Evolutionary conservation across 352 stramenopile species (phyloP), one percentile per base, ranked within the genome.

Genomic region (Phytophthora vignae): DNA sequence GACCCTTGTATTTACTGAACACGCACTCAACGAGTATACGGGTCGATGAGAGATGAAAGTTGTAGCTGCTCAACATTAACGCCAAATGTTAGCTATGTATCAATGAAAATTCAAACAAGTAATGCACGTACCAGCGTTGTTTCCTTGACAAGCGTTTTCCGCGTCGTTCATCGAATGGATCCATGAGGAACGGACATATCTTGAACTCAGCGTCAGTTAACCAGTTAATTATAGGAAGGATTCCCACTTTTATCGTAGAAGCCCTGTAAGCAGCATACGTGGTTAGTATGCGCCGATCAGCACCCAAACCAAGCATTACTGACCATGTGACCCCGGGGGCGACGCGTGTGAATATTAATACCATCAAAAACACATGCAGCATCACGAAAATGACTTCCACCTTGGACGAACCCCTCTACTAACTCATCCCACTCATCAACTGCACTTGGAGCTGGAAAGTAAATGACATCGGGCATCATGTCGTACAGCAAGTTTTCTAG

Each of bases 181-280:
- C 63, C 46, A 64, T 70, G 12, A 64, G 11, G 21, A 70, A 70
- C 15, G 63, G 55, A 55, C 46, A 64, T 6, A 64, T 36, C 22
- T 69, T 64, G 44, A 70, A 64, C 2, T 46, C 63, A 15, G 63
- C 21, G 15, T 70, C 55, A 14, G 31, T 46, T 17, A 70, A 29
- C 63, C 63, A 70, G 46, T 60, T 64, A 12, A 44, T 61, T 65
- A 42, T 71, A 66, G 3, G 64, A 19, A 29, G 49, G 56, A 22
- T 71, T 71, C 4, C 64, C 64, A 36, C 64, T 71, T 29, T 71
- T 71, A 38, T 66, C 64, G 25, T 71, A 71, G 22, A 71, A 71
- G 17, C 64, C 64, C 55, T 60, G 15, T 40, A 17, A 56, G n/a
- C 12, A 42, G 31, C 15, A 40, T 56, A 21, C 38, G 14, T 1